Base-by-base conservation (phyloP, 768 basidiomycete genomes). In the Tephrocybe sp. region DNA sequence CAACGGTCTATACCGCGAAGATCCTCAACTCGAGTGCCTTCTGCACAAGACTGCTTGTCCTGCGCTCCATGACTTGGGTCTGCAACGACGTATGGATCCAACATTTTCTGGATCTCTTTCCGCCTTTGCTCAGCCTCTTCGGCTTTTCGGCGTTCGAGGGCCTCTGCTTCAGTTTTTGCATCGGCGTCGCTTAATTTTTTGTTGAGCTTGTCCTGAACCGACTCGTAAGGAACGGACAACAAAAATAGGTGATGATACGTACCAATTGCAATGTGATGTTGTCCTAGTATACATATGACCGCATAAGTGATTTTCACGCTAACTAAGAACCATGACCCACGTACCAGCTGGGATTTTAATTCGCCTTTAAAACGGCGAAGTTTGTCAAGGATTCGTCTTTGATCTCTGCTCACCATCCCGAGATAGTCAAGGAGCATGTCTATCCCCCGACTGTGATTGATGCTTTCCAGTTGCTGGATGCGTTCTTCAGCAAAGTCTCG, bases 41-140 rank as follows among this genome's bases (percentile, higher is more conserved):
- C 14, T 19, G 53, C 54, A 26, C 59, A 60, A 13, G 59, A 51
- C 9, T 17, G 38, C 35, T 60, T 60, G 13, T 53, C 59, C 30
- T 60, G 59, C 1, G 49, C 47, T 5, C 44, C 46, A 30, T 59
- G 53, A 1, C 52, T 39, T 3, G 59, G 35, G 14, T 57, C 45
- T 26, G 42, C 39, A 10, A 60, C 39, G 16, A 51, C 41, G n/a
- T 45, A 45, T 43, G 19, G 36, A 9, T 35, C 20, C 10, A 57
- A 48, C 20, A 39, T 54, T 7, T 45, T 35, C 7, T 33, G 22
- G 12, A 54, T n/a, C 19, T 52, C 55, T 38, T 36, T 47, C 13
- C 44, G 40, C 44, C 51, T 48, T 38, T 40, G 50, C 48, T 53
- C 54, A 12, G 30, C 16, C 13, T 42, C 23, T 10, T 42, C 46